Evolutionary conservation across 2,329 filamentous ascomycete species (phyloP).

Genomic region (Lachnellula occidentalis): DNA sequence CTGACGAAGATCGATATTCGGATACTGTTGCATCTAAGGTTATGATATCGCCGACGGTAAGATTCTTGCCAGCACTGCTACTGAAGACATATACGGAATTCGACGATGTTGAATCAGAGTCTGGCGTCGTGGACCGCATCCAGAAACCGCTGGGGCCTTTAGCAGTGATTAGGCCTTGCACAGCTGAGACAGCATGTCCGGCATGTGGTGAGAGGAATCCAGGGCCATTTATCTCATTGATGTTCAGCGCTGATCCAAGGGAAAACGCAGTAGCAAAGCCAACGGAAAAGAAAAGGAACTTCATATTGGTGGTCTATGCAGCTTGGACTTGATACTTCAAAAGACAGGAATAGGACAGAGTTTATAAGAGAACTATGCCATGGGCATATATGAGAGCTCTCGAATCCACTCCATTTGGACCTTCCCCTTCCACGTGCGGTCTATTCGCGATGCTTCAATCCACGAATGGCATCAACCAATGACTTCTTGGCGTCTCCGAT

Average conservation of each 20-base stretch:
- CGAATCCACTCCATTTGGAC: not conserved
- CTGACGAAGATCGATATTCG: conserved; percentile 42
- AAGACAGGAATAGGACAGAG: not conserved
- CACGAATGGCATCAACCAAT: not conserved
- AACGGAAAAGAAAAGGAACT: not conserved
- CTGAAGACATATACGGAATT: conserved; percentile 63
- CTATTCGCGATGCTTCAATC: not conserved
- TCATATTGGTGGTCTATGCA: not conserved
- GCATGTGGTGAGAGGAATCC: conserved; percentile 56
- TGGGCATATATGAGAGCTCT: not conserved
- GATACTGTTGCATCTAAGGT: conserved; percentile 53
- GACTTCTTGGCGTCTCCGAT: not conserved
- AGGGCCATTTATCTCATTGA: conserved; percentile 61
- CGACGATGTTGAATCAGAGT: conserved; percentile 51
- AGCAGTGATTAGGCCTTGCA: conserved; percentile 61
- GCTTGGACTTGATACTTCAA: not conserved
- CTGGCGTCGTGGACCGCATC: conserved; percentile 54
- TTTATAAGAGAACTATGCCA: not conserved
- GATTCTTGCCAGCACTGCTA: conserved; percentile 42
- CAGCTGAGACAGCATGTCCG: conserved; percentile 49
- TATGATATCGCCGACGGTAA: conserved; percentile 58
- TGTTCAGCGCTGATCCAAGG: conserved; percentile 35
- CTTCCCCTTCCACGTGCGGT: not conserved
- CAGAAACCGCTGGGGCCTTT: conserved; percentile 58
- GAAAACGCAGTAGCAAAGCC: not conserved